Evolutionary conservation across 495 filamentous ascomycete genomes (phyloP), one percentile per base, ranked within the genome.

Genomic region (Talaromyces liani): DNA sequence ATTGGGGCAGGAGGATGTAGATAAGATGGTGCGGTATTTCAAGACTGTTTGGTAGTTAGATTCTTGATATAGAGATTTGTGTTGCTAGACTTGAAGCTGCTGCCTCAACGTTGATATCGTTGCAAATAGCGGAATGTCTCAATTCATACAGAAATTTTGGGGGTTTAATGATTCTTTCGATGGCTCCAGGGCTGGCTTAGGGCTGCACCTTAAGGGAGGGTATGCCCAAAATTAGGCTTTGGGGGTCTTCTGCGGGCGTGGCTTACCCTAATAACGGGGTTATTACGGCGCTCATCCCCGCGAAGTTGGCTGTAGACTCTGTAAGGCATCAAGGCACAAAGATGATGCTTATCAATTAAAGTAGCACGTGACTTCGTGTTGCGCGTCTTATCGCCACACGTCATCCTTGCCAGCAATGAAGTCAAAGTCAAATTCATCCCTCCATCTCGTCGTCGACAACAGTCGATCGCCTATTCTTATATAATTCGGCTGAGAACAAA

Each of bases 11-110:
- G 63, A 20, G 47, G 34, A 68, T 57, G 70, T 72, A 49, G 33
- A 45, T 14, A 70, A 60, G 65, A 69, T 72, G 66, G 47, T 72
- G 25, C 62, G 34, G 18, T 72, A 67, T 64, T 72, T 72, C 45
- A 25, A 27, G 62, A 29, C 18, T 34, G 56, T 36, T 14, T 58
- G 56, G 56, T 33, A 20, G n/a, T 55, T 55, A 16, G 5, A n/a
- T 20, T 2, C 3, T 49, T 9, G 2, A 20, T 22, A 20, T 20
- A 49, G 45, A 8, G n/a, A 1, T 49, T 20, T 9, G 0, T 5
- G n/a, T 36, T 41, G 36, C 14, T 41, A 16, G 4, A 16, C 12
- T 4, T 41, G 36, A 4, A 41, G 14, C 36, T 41, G 14, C 2
- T 1, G 2, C 33, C 33, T 10, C 33, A 36, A 41, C 16, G 12